Conservation (phyloP, 306 rosid species). For the Purshia tridentata region DNA sequence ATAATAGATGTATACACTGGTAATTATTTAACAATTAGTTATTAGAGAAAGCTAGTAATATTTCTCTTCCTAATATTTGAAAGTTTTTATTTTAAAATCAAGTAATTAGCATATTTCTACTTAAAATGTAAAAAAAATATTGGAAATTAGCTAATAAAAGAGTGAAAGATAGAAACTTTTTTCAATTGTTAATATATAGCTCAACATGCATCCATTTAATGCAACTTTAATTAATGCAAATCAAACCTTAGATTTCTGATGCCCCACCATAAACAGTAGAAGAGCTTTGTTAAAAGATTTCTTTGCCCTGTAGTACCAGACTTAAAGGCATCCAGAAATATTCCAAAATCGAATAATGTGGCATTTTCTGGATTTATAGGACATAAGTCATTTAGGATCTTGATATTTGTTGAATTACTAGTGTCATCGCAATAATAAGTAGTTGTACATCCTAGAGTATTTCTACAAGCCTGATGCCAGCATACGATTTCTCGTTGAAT, state of each 20-base stretch:
- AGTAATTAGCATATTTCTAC: no score
- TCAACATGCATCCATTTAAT: neutral
- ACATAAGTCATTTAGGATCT: neutral
- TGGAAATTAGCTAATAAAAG: no score
- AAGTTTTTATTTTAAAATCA: no score
- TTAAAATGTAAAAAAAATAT: no score
- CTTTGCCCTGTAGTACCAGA: neutral
- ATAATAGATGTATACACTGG: no score
- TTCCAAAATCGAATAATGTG: conserved; percentile 17
- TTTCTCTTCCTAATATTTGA: no score
- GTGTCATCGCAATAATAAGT: neutral
- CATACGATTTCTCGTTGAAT: neutral
- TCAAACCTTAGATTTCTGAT: conserved; percentile 37
- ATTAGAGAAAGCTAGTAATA: no score
- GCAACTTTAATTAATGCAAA: no score
- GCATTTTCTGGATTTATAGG: neutral
- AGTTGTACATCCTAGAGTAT: neutral
- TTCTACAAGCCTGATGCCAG: conserved; percentile 4
- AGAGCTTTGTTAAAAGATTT: conserved; percentile 22
- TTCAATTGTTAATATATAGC: neutral
- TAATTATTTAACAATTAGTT: no score
- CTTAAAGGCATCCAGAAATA: neutral
- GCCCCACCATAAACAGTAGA: conserved; percentile 41
- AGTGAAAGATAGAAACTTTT: no score
- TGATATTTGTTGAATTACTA: neutral